Evolutionary conservation across 2,329 filamentous ascomycete genomes (phyloP), one percentile per base, ranked within the genome.

Genomic region (Metarhizium anisopliae): DNA sequence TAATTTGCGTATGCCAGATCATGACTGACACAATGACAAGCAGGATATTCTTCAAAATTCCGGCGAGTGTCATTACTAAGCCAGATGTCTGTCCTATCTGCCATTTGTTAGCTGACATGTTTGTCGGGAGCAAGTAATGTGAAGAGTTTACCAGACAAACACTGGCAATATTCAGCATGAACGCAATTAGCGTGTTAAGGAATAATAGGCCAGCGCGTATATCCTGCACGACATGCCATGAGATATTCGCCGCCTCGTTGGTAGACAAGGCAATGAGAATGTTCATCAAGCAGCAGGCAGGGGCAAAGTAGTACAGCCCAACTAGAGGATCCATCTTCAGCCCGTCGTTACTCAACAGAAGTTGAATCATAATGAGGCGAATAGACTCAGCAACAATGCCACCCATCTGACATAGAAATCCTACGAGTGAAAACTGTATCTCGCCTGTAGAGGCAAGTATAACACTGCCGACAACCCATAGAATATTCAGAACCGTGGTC

Each of bases 81-180:
- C 87, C 88, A 2, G 90, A 95, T 7, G 90, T 95, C 74, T 89
- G 91, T 68, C 90, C 89, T 65, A 95, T 95, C 88, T 93, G 54
- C 18, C n/a, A 6, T n/a, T 7, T 47, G 43, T 47, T 18, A 47
- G 43, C 18, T 25, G 30, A 11, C 18, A 35, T 35, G 7, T 11
- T 35, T 35, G 6, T 11, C 6, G 32, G 7, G 10, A 35, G 10
- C 32, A 11, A 11, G 7, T 7, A 35, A 35, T 11, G 32, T 25
- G 32, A 47, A 7, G 43, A 6, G 18, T 86, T 66, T 81, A 93
- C 89, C 72, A 95, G 69, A 74, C 91, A 90, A n/a, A 94, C 89
- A 60, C 90, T 89, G 45, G 88, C 87, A 38, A 94, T 81, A 71
- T 94, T 95, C 62, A 94, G 76, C 63, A 89, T 67, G 72, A 94